A percentile compares a stretch with the other conserved stretches of the same genome.
These are phyloP conservation scores for Podaxis sp. DNA, from an alignment of 768 basidiomycete genomes.

Conservation along the genomic window DNA sequence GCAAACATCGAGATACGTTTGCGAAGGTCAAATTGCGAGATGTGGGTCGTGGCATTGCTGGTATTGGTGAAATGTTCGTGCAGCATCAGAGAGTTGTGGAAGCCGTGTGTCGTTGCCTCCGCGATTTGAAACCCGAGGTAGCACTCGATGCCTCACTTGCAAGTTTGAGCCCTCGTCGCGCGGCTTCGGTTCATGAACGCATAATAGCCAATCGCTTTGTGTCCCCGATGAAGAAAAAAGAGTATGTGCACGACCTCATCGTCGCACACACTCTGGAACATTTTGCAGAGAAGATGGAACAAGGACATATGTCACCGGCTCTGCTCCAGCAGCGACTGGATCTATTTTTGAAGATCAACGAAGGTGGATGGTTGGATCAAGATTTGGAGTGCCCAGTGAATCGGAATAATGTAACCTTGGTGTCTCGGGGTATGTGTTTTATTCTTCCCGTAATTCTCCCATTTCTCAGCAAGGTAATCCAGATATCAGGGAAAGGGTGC, in stretches of 20 bases:
- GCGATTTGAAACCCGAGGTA: neutral
- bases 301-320: neutral
- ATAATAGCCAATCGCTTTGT: neutral
- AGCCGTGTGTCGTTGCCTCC: neutral
- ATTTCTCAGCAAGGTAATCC: neutral
- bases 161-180: neutral
- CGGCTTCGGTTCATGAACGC: neutral
- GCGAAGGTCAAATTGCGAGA: neutral
- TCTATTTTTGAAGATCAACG: slow-evolving; percentile 4
- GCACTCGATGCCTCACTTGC: neutral
- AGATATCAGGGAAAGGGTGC: neutral
- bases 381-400: slow-evolving; percentile 1
- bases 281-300: slow-evolving; percentile 1
- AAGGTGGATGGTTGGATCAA: neutral
- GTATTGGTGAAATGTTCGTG: neutral
- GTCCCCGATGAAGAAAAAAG: neutral
- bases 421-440: neutral
- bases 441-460: neutral
- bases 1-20: neutral
- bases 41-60: neutral
- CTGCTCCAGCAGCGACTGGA: neutral
- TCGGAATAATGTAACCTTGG: neutral
- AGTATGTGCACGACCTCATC: neutral
- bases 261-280: slow-evolving; percentile 1
- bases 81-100: neutral